Conservation (phyloP, 106 monocot genomes). For the Dioscorea dumetorum region DNA sequence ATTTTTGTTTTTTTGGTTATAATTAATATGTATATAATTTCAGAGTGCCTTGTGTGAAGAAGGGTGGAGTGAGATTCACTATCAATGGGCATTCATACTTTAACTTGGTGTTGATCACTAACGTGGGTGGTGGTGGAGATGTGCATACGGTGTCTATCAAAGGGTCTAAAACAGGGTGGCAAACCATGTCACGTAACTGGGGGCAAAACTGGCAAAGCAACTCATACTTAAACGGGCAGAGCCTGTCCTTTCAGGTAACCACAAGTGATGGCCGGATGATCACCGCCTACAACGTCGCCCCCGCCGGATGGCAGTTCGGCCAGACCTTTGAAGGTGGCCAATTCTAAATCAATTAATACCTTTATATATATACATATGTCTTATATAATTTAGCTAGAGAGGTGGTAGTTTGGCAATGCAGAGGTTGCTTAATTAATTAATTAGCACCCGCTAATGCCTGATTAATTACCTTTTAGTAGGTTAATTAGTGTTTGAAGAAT, state of each 20-base stretch:
- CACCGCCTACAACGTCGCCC: slow-evolving; percentile 21
- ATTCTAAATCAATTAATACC: neutral
- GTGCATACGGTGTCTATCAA: slow-evolving; percentile 41
- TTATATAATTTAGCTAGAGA: too few species aligned
- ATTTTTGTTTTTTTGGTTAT: too few species aligned
- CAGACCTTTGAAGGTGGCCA: slow-evolving; percentile 19
- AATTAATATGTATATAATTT: too few species aligned
- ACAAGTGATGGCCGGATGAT: slow-evolving; percentile 34
- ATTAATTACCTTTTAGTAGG: too few species aligned
- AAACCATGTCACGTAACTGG: slow-evolving; percentile 11
- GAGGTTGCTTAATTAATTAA: too few species aligned
- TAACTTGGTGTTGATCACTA: slow-evolving; percentile 40
- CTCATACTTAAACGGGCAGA: neutral
- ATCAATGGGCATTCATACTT: slow-evolving; percentile 51
- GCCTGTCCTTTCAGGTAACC: slow-evolving; percentile 12
- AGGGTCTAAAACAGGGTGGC: slow-evolving; percentile 22
- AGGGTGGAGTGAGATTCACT: slow-evolving; percentile 35
- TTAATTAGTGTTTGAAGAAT: too few species aligned
- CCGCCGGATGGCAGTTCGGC: slow-evolving; percentile 29
- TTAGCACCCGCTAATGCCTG: too few species aligned
- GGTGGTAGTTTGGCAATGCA: too few species aligned
- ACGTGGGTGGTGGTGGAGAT: slow-evolving; percentile 51
- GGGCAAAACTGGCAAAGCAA: slow-evolving; percentile 13
- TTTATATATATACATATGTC: too few species aligned
- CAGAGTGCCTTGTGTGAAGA: slow-evolving; percentile 33